Evolutionary conservation across 1,139 yeast genomes (phyloP).

Genomic region (Magnusiomyces ingens): DNA sequence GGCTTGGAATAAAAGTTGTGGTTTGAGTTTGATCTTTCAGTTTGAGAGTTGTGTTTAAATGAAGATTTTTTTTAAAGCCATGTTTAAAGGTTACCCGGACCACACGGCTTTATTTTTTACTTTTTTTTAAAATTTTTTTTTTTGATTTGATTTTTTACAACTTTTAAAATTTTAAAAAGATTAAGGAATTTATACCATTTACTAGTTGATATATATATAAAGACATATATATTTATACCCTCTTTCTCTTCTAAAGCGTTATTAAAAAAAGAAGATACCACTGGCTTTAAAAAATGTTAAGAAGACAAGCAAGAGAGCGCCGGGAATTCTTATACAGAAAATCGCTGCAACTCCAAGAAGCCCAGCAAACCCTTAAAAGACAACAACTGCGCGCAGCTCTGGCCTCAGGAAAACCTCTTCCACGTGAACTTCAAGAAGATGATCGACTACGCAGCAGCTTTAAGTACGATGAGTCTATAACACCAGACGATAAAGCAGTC

Average conservation of each 20-base stretch:
- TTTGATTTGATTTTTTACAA: not conserved
- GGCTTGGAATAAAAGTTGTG: no score
- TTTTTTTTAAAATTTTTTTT: conserved; percentile 2
- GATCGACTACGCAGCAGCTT: conserved; percentile 70
- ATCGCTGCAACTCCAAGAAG: conserved; percentile 84
- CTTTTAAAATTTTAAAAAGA: not conserved
- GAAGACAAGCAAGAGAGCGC: conserved; percentile 93
- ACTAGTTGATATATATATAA: no score
- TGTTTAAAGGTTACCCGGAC: conserved; percentile 6
- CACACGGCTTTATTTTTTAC: not conserved
- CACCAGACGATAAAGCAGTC: conserved; percentile 23
- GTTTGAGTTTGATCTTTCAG: no score
- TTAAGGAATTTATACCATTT: not conserved
- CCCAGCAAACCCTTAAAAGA: conserved; percentile 76
- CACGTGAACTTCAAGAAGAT: conserved; percentile 88
- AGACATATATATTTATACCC: no score
- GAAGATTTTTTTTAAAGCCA: no score
- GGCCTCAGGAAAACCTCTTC: conserved; percentile 84
- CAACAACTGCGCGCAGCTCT: conserved; percentile 80
- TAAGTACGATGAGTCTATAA: conserved; percentile 70
- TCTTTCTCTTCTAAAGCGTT: no score
- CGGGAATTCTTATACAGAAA: conserved; percentile 86
- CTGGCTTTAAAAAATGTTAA: no score
- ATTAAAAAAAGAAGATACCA: no score
- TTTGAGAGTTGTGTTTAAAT: no score